These are phyloP conservation scores for Hypoxylon perforatum DNA, from an alignment of 495 filamentous ascomycete species.

Conservation along the genomic window DNA sequence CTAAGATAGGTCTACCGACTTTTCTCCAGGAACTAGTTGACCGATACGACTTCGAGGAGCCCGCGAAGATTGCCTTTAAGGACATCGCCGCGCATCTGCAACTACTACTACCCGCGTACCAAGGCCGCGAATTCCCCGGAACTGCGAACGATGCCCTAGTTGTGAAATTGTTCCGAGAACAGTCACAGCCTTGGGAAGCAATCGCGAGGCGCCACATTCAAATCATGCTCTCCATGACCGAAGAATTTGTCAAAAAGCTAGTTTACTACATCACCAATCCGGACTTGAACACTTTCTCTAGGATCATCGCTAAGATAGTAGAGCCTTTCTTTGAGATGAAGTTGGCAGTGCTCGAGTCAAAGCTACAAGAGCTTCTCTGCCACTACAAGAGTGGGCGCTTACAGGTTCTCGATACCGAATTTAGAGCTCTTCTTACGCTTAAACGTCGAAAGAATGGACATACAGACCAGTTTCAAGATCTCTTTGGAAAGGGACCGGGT, in stretches of 20 bases:
- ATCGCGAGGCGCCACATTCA: slow-evolving; percentile 45
- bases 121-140: slow-evolving; percentile 47
- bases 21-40: slow-evolving; percentile 31
- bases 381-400: slow-evolving; percentile 47
- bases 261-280: slow-evolving; percentile 38
- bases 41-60: slow-evolving; percentile 36
- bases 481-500: slow-evolving; percentile 22
- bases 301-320: slow-evolving; percentile 44
- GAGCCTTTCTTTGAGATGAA: slow-evolving; percentile 53
- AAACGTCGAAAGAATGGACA: slow-evolving; percentile 12
- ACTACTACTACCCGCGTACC: slow-evolving; percentile 27
- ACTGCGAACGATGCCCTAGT: slow-evolving; percentile 48
- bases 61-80: slow-evolving; percentile 29
- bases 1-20: slow-evolving; percentile 13
- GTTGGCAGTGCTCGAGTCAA: slow-evolving; percentile 37
- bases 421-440: slow-evolving; percentile 21
- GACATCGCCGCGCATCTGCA: slow-evolving; percentile 18
- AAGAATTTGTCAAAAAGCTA: slow-evolving; percentile 47
- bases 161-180: slow-evolving; percentile 48
- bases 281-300: slow-evolving; percentile 38
- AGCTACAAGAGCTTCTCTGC: slow-evolving; percentile 53
- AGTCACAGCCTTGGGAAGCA: slow-evolving; percentile 45
- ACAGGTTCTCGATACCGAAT: slow-evolving; percentile 43
- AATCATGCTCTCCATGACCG: slow-evolving; percentile 36
- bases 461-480: slow-evolving; percentile 24